Evolutionary conservation across 495 filamentous ascomycete species (phyloP), one percentile per base, ranked within the genome.

Genomic region (Annulohypoxylon stygium): DNA sequence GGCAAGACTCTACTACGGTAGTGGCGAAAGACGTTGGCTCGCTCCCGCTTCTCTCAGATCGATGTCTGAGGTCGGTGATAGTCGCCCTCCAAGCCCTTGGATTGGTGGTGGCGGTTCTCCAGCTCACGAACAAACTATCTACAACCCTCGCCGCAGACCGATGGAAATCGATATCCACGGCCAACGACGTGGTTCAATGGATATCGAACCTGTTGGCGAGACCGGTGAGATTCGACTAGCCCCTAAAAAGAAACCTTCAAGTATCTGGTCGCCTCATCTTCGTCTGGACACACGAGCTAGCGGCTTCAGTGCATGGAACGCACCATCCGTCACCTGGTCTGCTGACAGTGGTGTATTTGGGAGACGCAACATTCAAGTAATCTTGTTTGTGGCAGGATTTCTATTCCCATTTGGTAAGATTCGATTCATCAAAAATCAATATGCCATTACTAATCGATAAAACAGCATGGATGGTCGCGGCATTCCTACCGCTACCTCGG

Each of bases 331-430:
- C 41, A 90, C 90, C 66, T 93, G 88, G 81, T 85, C 83, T 20
- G 82, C 86, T 69, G 80, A 89, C 70, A 84, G 87, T 20, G 76
- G 90, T 10, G 61, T 90, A 4, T 83, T 91, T 74, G 91, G 89
- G 45, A 88, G 88, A 51, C 85, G 93, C 61, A 95, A 95, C 79
- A 81, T 89, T 39, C 96, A 99, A 81, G 88, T 98, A 14, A 81
- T 96, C 75, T 82, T 94, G n/a, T 99, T 99, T 79, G 90, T 91
- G 64, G 20, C 94, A 60, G 96, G 96, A 6, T 98, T 98, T 76
- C 80, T 97, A 60, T 90, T 94, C 75, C 95, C 96, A 14, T 83
- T 96, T 59, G 88, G 92, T 93, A 81, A 79, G 89, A 81, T 39
- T 0, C 10, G 16, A 23, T 54, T 50, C 10, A 9, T 26, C 6